Conservation (phyloP, 2,329 filamentous ascomycete species). For the Madurella mycetomatis region DNA sequence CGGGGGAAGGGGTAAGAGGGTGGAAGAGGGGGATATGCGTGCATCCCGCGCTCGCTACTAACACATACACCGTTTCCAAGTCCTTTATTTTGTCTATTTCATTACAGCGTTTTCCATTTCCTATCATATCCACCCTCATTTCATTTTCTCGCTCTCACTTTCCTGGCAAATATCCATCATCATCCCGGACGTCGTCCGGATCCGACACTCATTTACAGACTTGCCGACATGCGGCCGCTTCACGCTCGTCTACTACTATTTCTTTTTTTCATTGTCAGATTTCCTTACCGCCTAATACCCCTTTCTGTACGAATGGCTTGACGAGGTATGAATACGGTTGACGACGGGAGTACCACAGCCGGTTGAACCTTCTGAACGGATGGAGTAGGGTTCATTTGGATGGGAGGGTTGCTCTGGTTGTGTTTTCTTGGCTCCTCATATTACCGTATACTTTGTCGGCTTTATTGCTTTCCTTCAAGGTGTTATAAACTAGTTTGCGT, state of each 20-base stretch:
- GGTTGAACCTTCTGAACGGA: constrained; percentile 1
- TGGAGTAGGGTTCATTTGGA: neutral
- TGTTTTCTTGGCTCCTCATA: constrained; percentile 7
- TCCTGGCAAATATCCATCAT: too few relatives aligned
- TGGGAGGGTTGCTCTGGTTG: constrained; percentile 2
- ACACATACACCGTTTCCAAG: neutral
- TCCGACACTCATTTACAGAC: neutral
- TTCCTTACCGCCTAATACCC: constrained; percentile 4
- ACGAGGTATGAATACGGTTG: constrained; percentile 18
- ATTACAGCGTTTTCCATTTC: neutral
- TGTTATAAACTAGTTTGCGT: too few relatives aligned
- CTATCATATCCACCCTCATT: neutral
- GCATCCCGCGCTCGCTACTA: too few relatives aligned
- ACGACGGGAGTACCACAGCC: constrained; percentile 16
- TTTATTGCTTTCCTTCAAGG: neutral
- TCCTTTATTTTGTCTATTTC: neutral
- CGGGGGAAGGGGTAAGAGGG: too few relatives aligned
- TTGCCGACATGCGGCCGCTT: neutral
- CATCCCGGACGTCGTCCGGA: neutral
- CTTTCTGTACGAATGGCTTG: constrained; percentile 8
- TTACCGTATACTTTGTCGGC: constrained; percentile 5
- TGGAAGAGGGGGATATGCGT: too few relatives aligned
- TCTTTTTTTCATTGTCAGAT: neutral
- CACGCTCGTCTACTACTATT: neutral
- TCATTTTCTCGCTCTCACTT: neutral